A percentile compares a stretch with the other conserved stretches of the same genome.
phyloP scores from a whole-genome alignment of 2,329 filamentous ascomycete genomes.

The Cercospora sojina region DNA sequence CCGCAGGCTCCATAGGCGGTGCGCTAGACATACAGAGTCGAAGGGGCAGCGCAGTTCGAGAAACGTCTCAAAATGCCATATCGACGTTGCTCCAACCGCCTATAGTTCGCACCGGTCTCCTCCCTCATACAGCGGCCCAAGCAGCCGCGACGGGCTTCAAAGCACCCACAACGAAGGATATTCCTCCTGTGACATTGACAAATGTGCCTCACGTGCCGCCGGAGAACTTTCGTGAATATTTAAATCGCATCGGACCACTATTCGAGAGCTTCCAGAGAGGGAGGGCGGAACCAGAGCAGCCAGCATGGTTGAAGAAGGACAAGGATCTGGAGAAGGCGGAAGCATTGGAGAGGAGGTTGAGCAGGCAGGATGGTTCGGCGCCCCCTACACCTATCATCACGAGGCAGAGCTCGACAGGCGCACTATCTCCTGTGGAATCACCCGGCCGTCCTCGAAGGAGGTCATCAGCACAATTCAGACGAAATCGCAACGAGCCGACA shows the following conservation, averaged over 20 bases:
- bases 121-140: constrained; percentile 72
- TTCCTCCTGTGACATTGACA: constrained; percentile 86
- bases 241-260: constrained; percentile 78
- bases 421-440: constrained; percentile 48
- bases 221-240: constrained; percentile 78
- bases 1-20: constrained; percentile 83
- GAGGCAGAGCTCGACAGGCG: constrained; percentile 44
- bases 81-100: constrained; percentile 90
- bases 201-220: constrained; percentile 81
- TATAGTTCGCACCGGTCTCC: constrained; percentile 81
- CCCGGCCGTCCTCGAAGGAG: constrained; percentile 51
- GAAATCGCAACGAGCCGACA: constrained; percentile 69
- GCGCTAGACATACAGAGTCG: constrained; percentile 68
- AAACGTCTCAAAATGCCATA: constrained; percentile 89
- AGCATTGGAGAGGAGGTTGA: constrained; percentile 46
- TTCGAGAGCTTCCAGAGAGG: constrained; percentile 87
- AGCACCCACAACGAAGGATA: constrained; percentile 81
- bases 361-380: constrained; percentile 35
- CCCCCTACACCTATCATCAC: constrained; percentile 38
- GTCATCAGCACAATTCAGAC: constrained; percentile 54
- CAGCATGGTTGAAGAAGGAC: constrained; percentile 49
- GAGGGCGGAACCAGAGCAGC: constrained; percentile 69
- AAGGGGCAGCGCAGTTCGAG: constrained; percentile 60
- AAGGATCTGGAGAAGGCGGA: constrained; percentile 48
- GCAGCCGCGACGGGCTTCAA: constrained; percentile 61